A percentile compares a stretch with the other conserved stretches of the same genome.
phyloP scores from a whole-genome alignment of 331 rosid genomes.

The Pyrus hybrid region DNA sequence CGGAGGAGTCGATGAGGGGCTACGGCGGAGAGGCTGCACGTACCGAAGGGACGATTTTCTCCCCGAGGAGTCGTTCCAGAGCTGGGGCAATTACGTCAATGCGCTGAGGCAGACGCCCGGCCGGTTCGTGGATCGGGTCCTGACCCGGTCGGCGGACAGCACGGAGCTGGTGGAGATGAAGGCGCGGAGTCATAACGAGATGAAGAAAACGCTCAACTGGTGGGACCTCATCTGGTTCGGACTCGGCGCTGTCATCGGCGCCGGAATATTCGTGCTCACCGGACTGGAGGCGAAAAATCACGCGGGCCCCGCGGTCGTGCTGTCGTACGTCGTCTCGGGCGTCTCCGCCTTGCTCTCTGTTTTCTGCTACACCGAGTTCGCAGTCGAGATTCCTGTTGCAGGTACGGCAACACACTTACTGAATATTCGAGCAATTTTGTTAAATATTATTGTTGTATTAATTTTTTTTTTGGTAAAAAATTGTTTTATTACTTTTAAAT shows the following conservation, averaged over 20 bases:
- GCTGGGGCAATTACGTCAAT: slow-evolving; percentile 38
- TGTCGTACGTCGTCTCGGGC: slow-evolving; percentile 65
- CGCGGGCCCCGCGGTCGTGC: slow-evolving; percentile 69
- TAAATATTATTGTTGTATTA: neutral
- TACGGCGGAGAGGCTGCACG: slow-evolving; percentile 42
- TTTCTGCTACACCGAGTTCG: slow-evolving; percentile 83
- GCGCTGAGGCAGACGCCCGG: slow-evolving; percentile 42
- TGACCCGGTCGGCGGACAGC: slow-evolving; percentile 44
- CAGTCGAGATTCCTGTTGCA: slow-evolving; percentile 80
- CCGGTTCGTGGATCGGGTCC: slow-evolving; percentile 43
- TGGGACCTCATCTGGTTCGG: slow-evolving; percentile 95
- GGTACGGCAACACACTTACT: slow-evolving; percentile 19
- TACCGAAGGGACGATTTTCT: slow-evolving; percentile 47
- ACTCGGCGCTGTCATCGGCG: slow-evolving; percentile 70
- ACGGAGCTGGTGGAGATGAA: slow-evolving; percentile 59
- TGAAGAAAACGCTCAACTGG: slow-evolving; percentile 75
- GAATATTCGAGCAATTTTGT: neutral
- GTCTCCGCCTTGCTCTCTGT: slow-evolving; percentile 77
- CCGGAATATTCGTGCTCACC: slow-evolving; percentile 76
- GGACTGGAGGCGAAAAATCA: slow-evolving; percentile 46
- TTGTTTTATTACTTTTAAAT: neutral
- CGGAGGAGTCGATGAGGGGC: slow-evolving; percentile 1
- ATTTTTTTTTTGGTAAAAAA: too few species aligned
- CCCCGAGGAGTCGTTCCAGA: slow-evolving; percentile 69
- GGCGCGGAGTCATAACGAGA: slow-evolving; percentile 49